Evolutionary conservation across 2,329 filamentous ascomycete species (phyloP).

Genomic region (Aureobasidium melanogenum): DNA sequence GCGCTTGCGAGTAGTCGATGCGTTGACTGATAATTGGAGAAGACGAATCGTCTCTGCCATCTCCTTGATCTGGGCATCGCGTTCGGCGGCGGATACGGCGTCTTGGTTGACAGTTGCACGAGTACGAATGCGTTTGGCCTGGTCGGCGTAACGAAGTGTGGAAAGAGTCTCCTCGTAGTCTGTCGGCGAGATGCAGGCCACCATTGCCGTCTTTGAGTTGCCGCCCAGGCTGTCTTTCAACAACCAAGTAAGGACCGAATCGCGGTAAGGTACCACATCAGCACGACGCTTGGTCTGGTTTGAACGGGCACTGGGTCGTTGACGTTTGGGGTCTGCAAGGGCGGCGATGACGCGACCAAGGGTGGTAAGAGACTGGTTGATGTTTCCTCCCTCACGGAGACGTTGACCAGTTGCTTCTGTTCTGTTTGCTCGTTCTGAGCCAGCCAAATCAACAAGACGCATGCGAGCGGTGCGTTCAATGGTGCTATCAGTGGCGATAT

Average conservation of each 20-base stretch:
- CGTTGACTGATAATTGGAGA: constrained; percentile 65
- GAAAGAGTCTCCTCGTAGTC: constrained; percentile 97
- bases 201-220: constrained; percentile 98
- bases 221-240: constrained; percentile 92
- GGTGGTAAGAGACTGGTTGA: constrained; percentile 97
- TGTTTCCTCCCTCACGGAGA: constrained; percentile 89
- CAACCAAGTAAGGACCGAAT: constrained; percentile 76
- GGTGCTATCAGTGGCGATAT: constrained; percentile 93
- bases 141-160: constrained; percentile 91
- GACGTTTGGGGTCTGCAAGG: constrained; percentile 59
- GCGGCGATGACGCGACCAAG: constrained; percentile 93
- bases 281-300: constrained; percentile 38
- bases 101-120: constrained; percentile 94
- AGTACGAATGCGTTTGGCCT: constrained; percentile 94
- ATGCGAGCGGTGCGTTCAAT: constrained; percentile 92
- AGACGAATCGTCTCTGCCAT: constrained; percentile 92
- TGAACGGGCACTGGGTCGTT: constrained; percentile 38
- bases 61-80: constrained; percentile 84
- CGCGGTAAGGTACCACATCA: constrained; percentile 76
- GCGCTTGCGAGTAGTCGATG: constrained; percentile 56
- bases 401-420: constrained; percentile 90
- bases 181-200: constrained; percentile 88
- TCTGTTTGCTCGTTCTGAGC: constrained; percentile 87
- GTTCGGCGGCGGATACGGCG: constrained; percentile 80
- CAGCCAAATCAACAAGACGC: constrained; percentile 86